Base-by-base conservation (phyloP, 176 grass and related monocot genomes). In the Bothriochloa decipiens region DNA sequence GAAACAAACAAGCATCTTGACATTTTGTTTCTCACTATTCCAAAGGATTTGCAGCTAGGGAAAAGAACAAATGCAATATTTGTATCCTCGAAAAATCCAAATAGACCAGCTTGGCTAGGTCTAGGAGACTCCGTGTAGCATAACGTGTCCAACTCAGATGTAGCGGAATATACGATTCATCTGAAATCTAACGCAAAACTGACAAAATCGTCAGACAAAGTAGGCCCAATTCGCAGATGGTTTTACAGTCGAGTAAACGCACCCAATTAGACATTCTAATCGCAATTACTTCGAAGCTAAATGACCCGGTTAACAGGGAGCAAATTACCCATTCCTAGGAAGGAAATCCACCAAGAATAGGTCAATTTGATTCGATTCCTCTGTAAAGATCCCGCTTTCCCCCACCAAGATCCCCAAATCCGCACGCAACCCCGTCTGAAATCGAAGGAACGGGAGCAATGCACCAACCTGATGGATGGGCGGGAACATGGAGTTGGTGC, bases 401-500 rank as follows among this genome's bases (percentile, higher is more conserved):
- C 5, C 35, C 35, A 36, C 55, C 22, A 66, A 57, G 53, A 74
- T 68, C 65, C 57, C 74, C 26, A 78, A 90, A 90, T 78, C 36
- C 37, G 69, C 33, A 81, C 68, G 68, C 87, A 71, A 57, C 9
- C 18, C 23, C 45, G 74, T 79, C 75, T 9, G 57, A 79, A 79
- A 84, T 79, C 45, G 33, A 57, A 13, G 80, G 10, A 25, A 5
- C 23, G 65, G 65, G 26, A 41, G 52, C 6, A 36, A 52, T 65
- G 47, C 37, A 80, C 80, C 15, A 14, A 90, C 89, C 89, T 90
- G 89, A 74, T 90, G 84, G 75, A 90, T 90, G 39, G 89, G 89
- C 62, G 89, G 89, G 81, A 83, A 87, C 89, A 90, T 90, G 80
- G 89, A 90, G 75, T 90, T 90, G 41, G 84, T 87, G 89, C 89